phyloP scores from a whole-genome alignment of 208 protist genomes.

The Crithidia thermophila region DNA sequence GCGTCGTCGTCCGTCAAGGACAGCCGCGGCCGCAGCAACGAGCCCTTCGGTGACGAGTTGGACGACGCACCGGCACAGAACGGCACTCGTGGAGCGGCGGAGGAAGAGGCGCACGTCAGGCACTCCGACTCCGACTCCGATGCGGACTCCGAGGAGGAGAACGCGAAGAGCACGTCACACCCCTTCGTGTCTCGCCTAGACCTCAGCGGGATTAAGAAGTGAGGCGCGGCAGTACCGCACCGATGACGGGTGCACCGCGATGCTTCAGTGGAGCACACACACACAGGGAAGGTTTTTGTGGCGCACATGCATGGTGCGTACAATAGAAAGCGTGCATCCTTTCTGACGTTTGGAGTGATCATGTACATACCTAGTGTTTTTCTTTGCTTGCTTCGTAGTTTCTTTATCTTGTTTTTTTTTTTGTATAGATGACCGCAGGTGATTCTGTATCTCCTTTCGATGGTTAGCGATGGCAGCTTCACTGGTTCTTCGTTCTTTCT shows the following conservation, averaged over 20 bases:
- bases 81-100: too few species aligned
- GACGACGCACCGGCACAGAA: too few species aligned
- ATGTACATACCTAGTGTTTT: constrained; percentile 16
- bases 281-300: too few species aligned
- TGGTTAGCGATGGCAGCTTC: too few species aligned
- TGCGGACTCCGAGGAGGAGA: neutral
- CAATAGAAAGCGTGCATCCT: neutral
- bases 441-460: too few species aligned
- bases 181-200: constrained; percentile 42
- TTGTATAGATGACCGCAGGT: too few species aligned
- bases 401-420: constrained; percentile 10
- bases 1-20: too few species aligned
- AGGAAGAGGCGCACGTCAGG: too few species aligned
- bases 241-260: too few species aligned
- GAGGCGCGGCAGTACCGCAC: neutral
- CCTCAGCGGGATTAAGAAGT: constrained; percentile 42
- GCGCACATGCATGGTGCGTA: too few species aligned
- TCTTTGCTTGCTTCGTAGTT: neutral
- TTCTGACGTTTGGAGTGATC: neutral
- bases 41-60: constrained; percentile 7
- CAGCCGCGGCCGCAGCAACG: neutral
- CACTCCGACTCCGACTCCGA: constrained; percentile 12
- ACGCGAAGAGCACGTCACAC: constrained; percentile 5
- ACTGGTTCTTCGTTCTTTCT: too few species aligned
- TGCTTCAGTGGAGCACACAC: too few species aligned